Conservation (phyloP, 495 filamentous ascomycete genomes). For the Pseudoneurospora amorphoporcata region DNA sequence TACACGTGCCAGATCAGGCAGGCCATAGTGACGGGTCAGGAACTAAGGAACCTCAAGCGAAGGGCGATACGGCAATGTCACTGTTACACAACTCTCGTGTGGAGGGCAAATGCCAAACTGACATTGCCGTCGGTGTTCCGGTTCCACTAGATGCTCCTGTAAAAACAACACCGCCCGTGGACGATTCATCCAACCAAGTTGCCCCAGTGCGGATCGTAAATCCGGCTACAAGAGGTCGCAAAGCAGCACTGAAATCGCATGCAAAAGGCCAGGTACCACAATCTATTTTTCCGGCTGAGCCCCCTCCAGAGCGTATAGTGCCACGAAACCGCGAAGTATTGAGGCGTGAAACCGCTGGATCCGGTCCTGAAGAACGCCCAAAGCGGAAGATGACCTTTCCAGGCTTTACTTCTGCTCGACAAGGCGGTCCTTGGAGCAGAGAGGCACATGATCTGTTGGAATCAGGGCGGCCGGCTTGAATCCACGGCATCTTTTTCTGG, state of each 20-base stretch:
- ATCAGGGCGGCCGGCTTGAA: conserved; percentile 25
- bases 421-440: conserved; percentile 42
- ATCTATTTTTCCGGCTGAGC: conserved; percentile 25
- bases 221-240: conserved; percentile 40
- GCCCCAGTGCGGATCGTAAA: conserved; percentile 21
- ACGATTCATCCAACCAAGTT: not conserved
- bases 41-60: not conserved
- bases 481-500: not conserved
- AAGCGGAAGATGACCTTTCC: conserved; percentile 21
- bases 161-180: not conserved
- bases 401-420: conserved; percentile 30
- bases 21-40: not conserved
- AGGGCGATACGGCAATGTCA: not conserved
- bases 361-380: conserved; percentile 10
- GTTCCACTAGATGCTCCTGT: not conserved
- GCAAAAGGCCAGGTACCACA: conserved; percentile 35
- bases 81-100: not conserved
- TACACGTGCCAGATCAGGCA: not conserved
- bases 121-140: not conserved
- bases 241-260: conserved; percentile 38
- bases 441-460: conserved; percentile 43
- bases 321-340: conserved; percentile 1
- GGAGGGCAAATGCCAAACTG: not conserved
- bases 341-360: conserved; percentile 1
- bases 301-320: not conserved